Conservation (phyloP, 2,329 filamentous ascomycete genomes). For the Xylaria sp. region DNA sequence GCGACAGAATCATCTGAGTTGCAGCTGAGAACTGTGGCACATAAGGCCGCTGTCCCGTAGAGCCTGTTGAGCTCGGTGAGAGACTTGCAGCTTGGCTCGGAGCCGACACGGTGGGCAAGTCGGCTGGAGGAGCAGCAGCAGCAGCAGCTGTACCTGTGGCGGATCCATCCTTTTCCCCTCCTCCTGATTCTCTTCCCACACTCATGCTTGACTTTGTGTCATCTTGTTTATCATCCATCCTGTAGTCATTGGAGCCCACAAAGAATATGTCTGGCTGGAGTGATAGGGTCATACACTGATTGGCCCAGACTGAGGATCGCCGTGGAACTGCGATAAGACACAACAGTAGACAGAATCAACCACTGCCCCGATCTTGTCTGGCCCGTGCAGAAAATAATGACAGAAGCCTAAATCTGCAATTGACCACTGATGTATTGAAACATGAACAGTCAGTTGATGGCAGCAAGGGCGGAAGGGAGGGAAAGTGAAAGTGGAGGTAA, state of each 20-base stretch:
- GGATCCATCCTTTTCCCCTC: conserved; percentile 3
- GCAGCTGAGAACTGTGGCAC: conserved; percentile 51
- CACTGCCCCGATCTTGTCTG: background rate
- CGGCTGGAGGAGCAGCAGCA: conserved; percentile 14
- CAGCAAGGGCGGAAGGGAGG: conserved; percentile 6
- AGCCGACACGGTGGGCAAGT: conserved; percentile 10
- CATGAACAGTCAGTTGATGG: background rate
- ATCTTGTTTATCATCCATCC: conserved; percentile 28
- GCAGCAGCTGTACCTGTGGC: conserved; percentile 9
- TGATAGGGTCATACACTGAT: background rate
- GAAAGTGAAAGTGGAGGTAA: conserved; percentile 29
- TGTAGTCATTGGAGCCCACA: background rate
- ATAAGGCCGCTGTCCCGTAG: conserved; percentile 48
- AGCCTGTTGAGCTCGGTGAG: conserved; percentile 43
- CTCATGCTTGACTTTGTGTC: background rate
- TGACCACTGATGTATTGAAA: background rate
- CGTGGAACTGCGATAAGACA: background rate
- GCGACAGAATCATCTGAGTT: conserved; percentile 56
- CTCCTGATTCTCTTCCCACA: background rate
- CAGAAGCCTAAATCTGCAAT: background rate
- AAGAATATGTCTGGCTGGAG: background rate
- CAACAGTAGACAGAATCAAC: background rate
- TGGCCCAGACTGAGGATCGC: background rate
- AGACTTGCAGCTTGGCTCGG: conserved; percentile 38
- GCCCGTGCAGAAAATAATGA: background rate